Conservation (phyloP, 352 stramenopile species). For the Pythium periplocum region DNA sequence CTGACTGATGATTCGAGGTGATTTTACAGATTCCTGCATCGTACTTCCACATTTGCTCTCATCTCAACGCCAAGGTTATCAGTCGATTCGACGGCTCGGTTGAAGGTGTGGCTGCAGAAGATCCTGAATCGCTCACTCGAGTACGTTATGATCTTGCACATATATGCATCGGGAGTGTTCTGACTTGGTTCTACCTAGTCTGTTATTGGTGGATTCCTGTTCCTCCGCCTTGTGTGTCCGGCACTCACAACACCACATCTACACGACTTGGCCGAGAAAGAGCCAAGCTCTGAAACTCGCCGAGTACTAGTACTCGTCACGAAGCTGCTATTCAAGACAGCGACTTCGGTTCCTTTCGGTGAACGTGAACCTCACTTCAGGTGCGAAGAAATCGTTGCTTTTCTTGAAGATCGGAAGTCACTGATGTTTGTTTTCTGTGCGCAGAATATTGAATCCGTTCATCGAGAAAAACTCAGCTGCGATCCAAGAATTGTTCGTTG, state of each 20-base stretch:
- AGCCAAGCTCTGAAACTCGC: constrained; percentile 61
- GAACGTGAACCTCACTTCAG: constrained; percentile 78
- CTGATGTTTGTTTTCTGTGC: constrained; percentile 2
- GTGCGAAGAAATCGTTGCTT: constrained; percentile 22
- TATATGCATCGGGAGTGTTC: too few species aligned
- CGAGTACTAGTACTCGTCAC: constrained; percentile 83
- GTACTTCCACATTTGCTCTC: constrained; percentile 39
- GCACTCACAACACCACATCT: constrained; percentile 84
- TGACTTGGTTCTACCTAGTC: constrained; percentile 25
- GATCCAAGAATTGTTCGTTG: constrained; percentile 76
- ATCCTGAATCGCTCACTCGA: constrained; percentile 23
- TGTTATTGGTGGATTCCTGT: constrained; percentile 84
- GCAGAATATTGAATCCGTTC: constrained; percentile 82
- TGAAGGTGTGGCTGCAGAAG: constrained; percentile 25
- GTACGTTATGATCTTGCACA: constrained; percentile 5
- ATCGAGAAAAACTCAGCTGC: constrained; percentile 75
- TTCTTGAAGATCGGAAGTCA: neutral
- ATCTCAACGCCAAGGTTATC: constrained; percentile 36
- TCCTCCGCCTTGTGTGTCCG: constrained; percentile 85
- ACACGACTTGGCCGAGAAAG: constrained; percentile 74
- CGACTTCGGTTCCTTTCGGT: constrained; percentile 81
- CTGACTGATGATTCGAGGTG: constrained; percentile 3
- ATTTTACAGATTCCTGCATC: constrained; percentile 26
- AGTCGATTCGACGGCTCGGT: constrained; percentile 33
- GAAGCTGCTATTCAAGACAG: constrained; percentile 87